These are phyloP conservation scores for Starmera caribaea DNA, from an alignment of 805 yeast genomes.

Conservation along the genomic window DNA sequence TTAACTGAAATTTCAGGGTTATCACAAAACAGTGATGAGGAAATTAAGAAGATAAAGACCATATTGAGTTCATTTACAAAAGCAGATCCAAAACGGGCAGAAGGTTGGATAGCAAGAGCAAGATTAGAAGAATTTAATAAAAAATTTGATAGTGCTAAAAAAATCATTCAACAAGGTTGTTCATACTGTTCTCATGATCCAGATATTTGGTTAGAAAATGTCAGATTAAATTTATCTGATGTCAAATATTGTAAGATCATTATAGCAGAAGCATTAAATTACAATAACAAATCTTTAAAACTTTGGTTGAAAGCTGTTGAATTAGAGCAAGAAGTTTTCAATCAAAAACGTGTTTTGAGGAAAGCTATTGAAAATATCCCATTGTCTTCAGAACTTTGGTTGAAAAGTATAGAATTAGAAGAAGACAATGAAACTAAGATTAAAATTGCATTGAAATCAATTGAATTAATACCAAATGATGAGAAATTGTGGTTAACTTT, in stretches of 20 bases:
- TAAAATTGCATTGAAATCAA: conserved; percentile 53
- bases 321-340: conserved; percentile 46
- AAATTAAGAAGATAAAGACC: conserved; percentile 45
- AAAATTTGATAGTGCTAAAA: conserved; percentile 46
- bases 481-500: conserved; percentile 58
- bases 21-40: conserved; percentile 29
- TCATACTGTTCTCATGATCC: conserved; percentile 53
- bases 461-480: conserved; percentile 56
- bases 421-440: conserved; percentile 35
- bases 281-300: conserved; percentile 42
- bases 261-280: conserved; percentile 55
- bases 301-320: conserved; percentile 70
- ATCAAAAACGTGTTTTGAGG: conserved; percentile 51
- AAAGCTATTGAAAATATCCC: conserved; percentile 67
- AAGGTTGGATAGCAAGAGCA: conserved; percentile 84
- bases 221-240: conserved; percentile 47
- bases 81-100: conserved; percentile 62
- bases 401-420: conserved; percentile 51
- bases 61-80: conserved; percentile 60
- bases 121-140: conserved; percentile 61
- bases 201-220: conserved; percentile 74
- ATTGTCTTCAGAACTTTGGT: conserved; percentile 54
- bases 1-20: conserved; percentile 26
- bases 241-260: conserved; percentile 40
- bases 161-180: conserved; percentile 68